Evolutionary conservation across 495 filamentous ascomycete species (phyloP).

Genomic region (Neurospora sp.): DNA sequence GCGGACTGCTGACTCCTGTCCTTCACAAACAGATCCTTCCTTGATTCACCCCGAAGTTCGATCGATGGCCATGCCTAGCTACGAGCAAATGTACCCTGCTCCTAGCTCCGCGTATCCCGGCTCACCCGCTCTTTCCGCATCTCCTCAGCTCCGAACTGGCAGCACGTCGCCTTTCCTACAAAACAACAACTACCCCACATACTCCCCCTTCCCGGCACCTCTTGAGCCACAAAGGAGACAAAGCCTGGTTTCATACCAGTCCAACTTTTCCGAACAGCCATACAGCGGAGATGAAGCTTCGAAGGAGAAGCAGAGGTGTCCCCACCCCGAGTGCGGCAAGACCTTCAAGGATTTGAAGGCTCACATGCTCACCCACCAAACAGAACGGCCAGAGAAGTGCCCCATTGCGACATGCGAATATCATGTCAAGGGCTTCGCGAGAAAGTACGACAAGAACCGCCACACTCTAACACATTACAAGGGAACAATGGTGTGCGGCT

Average conservation of each 20-base stretch:
- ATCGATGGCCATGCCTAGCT: constrained; percentile 35
- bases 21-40: constrained; percentile 30
- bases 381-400: constrained; percentile 92
- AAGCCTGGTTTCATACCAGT: constrained; percentile 23
- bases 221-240: constrained; percentile 28
- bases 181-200: constrained; percentile 32
- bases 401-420: constrained; percentile 93
- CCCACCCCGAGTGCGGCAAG: constrained; percentile 74
- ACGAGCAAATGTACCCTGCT: constrained; percentile 31
- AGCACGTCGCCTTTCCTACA: constrained; percentile 36
- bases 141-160: constrained; percentile 34
- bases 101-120: constrained; percentile 31
- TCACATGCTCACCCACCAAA: constrained; percentile 93
- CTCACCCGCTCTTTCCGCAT: constrained; percentile 37
- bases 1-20: constrained; percentile 22
- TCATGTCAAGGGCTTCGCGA: constrained; percentile 88
- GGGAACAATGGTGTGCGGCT: constrained; percentile 98
- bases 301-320: constrained; percentile 66
- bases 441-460: constrained; percentile 95
- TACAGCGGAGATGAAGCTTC: constrained; percentile 43
- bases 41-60: constrained; percentile 40
- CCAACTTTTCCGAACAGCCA: constrained; percentile 41
- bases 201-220: constrained; percentile 65
- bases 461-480: constrained; percentile 98
- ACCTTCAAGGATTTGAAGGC: constrained; percentile 90